These are phyloP conservation scores for Coemansia asiatica DNA, from an alignment of 192 early-diverging fungal species.

Conservation along the genomic window DNA sequence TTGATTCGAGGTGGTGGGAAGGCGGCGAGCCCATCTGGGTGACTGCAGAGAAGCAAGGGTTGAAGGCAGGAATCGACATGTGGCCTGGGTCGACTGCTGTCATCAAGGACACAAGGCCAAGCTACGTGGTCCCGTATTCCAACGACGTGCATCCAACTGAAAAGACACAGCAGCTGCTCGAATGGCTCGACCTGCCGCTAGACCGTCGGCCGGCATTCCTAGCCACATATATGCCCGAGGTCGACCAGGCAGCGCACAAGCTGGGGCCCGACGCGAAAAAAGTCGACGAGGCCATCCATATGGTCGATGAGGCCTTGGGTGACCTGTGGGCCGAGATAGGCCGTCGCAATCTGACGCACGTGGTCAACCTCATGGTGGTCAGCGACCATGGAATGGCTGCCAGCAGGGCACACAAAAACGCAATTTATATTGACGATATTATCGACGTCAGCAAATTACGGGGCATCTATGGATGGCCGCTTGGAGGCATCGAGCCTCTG, in stretches of 20 bases:
- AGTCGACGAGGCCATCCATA: conserved; percentile 59
- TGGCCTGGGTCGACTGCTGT: conserved; percentile 79
- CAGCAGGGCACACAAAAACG: conserved; percentile 44
- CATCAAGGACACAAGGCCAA: conserved; percentile 60
- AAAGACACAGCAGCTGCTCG: conserved; percentile 62
- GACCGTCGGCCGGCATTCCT: conserved; percentile 71
- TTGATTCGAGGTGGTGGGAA: conserved; percentile 78
- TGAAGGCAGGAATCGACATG: conserved; percentile 76
- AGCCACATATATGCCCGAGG: conserved; percentile 75
- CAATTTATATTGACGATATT: conserved; percentile 76
- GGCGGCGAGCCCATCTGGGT: conserved; percentile 91
- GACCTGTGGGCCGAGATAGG: conserved; percentile 60
- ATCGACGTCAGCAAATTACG: conserved; percentile 59
- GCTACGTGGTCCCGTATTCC: conserved; percentile 63
- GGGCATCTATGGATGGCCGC: conserved; percentile 62
- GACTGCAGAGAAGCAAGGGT: conserved; percentile 72
- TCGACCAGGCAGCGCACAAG: conserved; percentile 77
- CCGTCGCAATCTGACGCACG: conserved; percentile 58
- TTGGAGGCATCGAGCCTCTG: conserved; percentile 65
- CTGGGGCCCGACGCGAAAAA: conserved; percentile 65
- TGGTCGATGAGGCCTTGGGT: conserved; percentile 64
- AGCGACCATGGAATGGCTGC: conserved; percentile 90
- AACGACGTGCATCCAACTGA: conserved; percentile 43
- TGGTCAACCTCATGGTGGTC: conserved; percentile 67
- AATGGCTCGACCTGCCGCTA: conserved; percentile 79